A percentile compares a stretch with the other conserved stretches of the same genome.
phyloP scores from a whole-genome alignment of 352 stramenopile genomes.

The Phytophthora capsici region DNA sequence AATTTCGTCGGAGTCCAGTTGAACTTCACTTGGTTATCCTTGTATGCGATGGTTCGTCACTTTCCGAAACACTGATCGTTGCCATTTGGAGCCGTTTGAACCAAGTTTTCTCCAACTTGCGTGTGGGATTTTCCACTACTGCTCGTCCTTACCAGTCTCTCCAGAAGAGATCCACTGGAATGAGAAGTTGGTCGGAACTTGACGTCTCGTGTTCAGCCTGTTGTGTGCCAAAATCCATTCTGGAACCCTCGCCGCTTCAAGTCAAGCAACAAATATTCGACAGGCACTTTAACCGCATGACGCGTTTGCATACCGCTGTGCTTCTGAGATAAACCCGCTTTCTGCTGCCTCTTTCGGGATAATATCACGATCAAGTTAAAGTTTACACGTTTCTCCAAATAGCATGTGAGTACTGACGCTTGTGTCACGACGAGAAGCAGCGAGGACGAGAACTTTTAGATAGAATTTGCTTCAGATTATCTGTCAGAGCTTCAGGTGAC shows the following conservation, averaged over 20 bases:
- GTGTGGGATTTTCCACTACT: too few species aligned
- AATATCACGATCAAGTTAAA: constrained; percentile 22
- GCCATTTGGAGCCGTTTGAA: not conserved
- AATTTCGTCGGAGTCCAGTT: not conserved
- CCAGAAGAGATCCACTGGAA: constrained; percentile 35
- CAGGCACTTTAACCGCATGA: constrained; percentile 39
- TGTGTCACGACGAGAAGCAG: constrained; percentile 7
- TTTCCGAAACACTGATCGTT: not conserved
- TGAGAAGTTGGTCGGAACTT: not conserved
- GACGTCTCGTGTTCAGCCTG: not conserved
- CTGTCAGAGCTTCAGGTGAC: not conserved
- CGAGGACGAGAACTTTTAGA: constrained; percentile 24
- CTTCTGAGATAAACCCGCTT: constrained; percentile 1
- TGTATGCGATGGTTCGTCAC: not conserved
- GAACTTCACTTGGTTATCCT: not conserved
- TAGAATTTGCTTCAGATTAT: constrained; percentile 23
- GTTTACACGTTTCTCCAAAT: constrained; percentile 34
- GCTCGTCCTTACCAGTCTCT: constrained; percentile 33
- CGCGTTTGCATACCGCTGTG: constrained; percentile 36
- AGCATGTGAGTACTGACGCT: constrained; percentile 37
- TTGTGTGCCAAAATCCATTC: constrained; percentile 22
- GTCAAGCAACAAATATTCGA: constrained; percentile 23
- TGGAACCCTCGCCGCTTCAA: constrained; percentile 32
- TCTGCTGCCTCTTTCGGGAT: constrained; percentile 29
- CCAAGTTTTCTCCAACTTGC: constrained; percentile 7